A percentile compares a stretch with the other conserved stretches of the same genome.
Conservation (phyloP, 176 grass and related monocot species). For the Secale cereale region DNA sequence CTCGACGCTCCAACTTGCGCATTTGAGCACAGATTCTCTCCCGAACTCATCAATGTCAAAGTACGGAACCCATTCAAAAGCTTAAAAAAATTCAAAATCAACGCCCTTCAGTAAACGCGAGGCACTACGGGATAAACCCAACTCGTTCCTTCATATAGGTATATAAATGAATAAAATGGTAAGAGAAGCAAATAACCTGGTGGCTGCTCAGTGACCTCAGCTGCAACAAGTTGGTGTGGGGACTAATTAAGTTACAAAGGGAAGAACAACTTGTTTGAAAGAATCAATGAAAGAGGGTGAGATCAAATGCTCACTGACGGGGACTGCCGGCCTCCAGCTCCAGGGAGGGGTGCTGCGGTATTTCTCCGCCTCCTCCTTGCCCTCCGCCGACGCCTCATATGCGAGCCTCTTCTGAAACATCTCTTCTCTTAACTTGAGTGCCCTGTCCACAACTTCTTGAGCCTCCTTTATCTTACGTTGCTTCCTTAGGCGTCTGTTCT, state of each 20-base stretch:
- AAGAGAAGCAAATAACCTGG: slow-evolving; percentile 23
- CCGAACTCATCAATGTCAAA: slow-evolving; percentile 11
- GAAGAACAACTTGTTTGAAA: neutral
- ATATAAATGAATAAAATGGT: neutral
- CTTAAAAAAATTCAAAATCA: neutral
- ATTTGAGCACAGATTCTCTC: slow-evolving; percentile 7
- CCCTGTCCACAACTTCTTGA: neutral
- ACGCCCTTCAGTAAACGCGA: neutral
- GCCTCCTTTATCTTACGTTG: neutral
- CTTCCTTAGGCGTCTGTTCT: neutral
- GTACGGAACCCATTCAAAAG: slow-evolving; percentile 1
- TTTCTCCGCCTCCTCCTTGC: neutral
- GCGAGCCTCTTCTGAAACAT: neutral
- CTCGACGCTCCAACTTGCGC: neutral
- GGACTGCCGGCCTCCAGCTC: neutral
- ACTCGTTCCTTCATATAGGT: too few relatives aligned
- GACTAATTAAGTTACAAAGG: neutral
- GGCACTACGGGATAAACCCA: too few relatives aligned
- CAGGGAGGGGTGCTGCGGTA: neutral
- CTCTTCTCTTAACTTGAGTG: neutral
- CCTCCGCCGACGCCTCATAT: too few relatives aligned
- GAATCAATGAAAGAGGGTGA: neutral
- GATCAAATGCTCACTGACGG: neutral
- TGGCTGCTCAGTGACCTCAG: neutral
- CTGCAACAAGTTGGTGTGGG: slow-evolving; percentile 8